phyloP scores from a whole-genome alignment of 2,329 filamentous ascomycete genomes.

The Ceratocystiopsis brevicomis region DNA sequence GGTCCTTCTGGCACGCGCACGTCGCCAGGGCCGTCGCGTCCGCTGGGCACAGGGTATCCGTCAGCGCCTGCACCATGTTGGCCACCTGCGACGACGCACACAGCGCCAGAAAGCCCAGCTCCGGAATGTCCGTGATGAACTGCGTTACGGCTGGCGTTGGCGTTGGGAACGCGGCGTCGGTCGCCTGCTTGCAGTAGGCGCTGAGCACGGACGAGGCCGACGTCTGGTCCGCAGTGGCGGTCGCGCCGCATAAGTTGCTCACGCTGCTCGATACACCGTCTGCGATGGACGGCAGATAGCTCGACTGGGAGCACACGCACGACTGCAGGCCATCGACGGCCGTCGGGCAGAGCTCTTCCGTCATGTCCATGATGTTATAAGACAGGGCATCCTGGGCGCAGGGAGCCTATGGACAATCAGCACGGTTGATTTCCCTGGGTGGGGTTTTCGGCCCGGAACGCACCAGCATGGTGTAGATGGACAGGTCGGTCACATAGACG shows the following conservation, averaged over 20 bases:
- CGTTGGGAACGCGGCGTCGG: slow-evolving; percentile 20
- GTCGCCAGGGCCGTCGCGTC: slow-evolving; percentile 21
- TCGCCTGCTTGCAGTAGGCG: slow-evolving; percentile 29
- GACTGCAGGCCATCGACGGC: slow-evolving; percentile 26
- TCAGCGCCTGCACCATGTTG: slow-evolving; percentile 14
- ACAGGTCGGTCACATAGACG: slow-evolving; percentile 26
- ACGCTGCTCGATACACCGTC: not conserved
- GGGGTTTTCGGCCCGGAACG: not conserved
- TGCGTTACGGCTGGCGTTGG: slow-evolving; percentile 24
- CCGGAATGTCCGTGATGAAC: slow-evolving; percentile 31
- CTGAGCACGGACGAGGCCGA: slow-evolving; percentile 26
- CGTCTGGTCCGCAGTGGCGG: slow-evolving; percentile 27
- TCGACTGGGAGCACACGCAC: slow-evolving; percentile 24
- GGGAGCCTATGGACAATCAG: slow-evolving; percentile 21
- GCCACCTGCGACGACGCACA: slow-evolving; percentile 24
- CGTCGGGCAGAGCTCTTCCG: slow-evolving; percentile 23
- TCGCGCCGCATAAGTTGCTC: slow-evolving; percentile 24
- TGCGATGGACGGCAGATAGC: too few relatives aligned
- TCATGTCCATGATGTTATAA: slow-evolving; percentile 24
- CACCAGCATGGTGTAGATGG: slow-evolving; percentile 24
- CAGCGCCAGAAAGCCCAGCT: slow-evolving; percentile 22
- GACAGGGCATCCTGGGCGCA: slow-evolving; percentile 29
- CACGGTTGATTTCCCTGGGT: not conserved
- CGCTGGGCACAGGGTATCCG: slow-evolving; percentile 11
- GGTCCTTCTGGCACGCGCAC: slow-evolving; percentile 32